Evolutionary conservation across 1,139 yeast species (phyloP), one percentile per base, ranked within the genome.

Genomic region (Kodamaea alishanica): DNA sequence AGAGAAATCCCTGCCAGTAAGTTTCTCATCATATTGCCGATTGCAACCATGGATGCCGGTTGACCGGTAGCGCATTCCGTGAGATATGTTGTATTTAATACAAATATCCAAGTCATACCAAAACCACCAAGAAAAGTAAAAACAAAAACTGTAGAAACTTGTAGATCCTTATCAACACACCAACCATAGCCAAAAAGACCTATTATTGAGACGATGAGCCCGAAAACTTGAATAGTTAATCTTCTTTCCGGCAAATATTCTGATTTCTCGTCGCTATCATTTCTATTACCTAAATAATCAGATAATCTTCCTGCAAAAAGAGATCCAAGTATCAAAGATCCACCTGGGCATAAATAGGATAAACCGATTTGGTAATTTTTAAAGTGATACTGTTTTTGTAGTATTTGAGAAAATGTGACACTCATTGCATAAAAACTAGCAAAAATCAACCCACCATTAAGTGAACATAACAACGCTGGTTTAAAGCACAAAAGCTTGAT

Each of bases 81-180:
- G 38, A 77, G 55, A 49, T 77, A 78, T 0, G 84, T 75, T 39
- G 80, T 77, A 9, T 73, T 73, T 1, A 77, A 70, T n/a, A 75
- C 75, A 48, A 77, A 75, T 15, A 77, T 75, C 77, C 81, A 77
- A 0, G 82, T 72, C 69, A 77, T 67, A 5, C 83, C 82, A 51
- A 75, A 73, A 0, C 81, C 80, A 32, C 64, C 61, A 6, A 77
- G 50, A 43, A 73, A 75, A 0, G 73, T 56, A 42, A 73, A 72
- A 1, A 72, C 59, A 45, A 73, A 67, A 0, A 77, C 63, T 1
- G 68, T 47, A 1, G 56, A 69, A 12, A 75, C 65, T 43, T 70
- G 75, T n/a, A 61, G 58, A n/a, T 65, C 63, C 29, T 54, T 60
- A 11, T 75, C 61, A 30, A 72, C 60, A 32, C 75, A 58, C 83